A percentile compares a stretch with the other conserved stretches of the same genome.
phyloP scores from a whole-genome alignment of 164 flowering plant genomes.

The Brasenia schreberi region DNA sequence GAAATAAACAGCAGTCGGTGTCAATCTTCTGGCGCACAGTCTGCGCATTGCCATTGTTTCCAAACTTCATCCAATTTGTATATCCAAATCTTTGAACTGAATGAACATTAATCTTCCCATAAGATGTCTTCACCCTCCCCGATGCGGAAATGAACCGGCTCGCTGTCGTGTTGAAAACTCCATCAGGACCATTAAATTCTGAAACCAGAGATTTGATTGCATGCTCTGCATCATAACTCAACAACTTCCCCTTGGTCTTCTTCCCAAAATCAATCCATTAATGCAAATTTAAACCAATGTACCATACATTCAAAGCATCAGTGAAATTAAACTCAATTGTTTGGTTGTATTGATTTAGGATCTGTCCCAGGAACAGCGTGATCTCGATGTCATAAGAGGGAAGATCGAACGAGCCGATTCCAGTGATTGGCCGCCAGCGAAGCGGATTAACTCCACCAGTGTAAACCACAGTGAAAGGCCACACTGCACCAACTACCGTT shows the following conservation, averaged over 20 bases:
- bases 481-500: slow-evolving; percentile 52
- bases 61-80: slow-evolving; percentile 42
- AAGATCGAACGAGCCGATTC: slow-evolving; percentile 75
- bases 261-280: slow-evolving; percentile 61
- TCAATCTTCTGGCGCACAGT: slow-evolving; percentile 47
- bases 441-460: slow-evolving; percentile 86
- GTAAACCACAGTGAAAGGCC: slow-evolving; percentile 83
- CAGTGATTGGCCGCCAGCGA: slow-evolving; percentile 75
- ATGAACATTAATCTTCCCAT: slow-evolving; percentile 42
- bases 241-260: slow-evolving; percentile 34
- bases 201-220: slow-evolving; percentile 13
- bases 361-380: slow-evolving; percentile 51
- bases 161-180: slow-evolving; percentile 34
- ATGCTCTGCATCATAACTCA: slow-evolving; percentile 17
- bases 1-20: slow-evolving; percentile 24
- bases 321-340: slow-evolving; percentile 55
- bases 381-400: slow-evolving; percentile 83
- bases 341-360: slow-evolving; percentile 60
- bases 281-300: slow-evolving; percentile 76
- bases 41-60: slow-evolving; percentile 45
- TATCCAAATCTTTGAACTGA: slow-evolving; percentile 35
- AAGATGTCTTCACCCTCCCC: slow-evolving; percentile 74
- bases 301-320: slow-evolving; percentile 79
- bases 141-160: slow-evolving; percentile 29
- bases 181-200: slow-evolving; percentile 44